phyloP scores from a whole-genome alignment of 2,329 filamentous ascomycete species.

The Penicillium sclerotigenum region DNA sequence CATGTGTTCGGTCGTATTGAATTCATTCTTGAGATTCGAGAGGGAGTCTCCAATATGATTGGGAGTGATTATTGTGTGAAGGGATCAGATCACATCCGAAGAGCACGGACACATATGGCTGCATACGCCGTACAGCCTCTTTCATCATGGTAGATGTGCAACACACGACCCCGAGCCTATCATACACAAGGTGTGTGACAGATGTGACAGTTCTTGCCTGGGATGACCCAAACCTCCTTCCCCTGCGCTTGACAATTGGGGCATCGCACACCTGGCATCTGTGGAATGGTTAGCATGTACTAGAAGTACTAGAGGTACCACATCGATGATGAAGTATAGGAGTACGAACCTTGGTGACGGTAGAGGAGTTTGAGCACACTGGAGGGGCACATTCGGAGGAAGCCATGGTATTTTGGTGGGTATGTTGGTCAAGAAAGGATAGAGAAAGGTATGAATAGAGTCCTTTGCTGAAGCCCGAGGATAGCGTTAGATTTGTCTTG shows the following conservation, averaged over 20 bases:
- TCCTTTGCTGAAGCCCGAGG: background rate
- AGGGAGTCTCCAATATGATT: background rate
- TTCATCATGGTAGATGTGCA: background rate
- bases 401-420: slow-evolving; percentile 9
- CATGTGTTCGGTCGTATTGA: background rate
- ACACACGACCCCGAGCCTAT: background rate
- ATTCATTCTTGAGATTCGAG: background rate
- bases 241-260: slow-evolving; percentile 37
- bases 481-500: background rate
- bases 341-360: slow-evolving; percentile 18
- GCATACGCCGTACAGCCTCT: background rate
- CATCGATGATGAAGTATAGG: background rate
- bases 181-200: slow-evolving; percentile 38
- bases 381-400: slow-evolving; percentile 3
- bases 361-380: slow-evolving; percentile 10
- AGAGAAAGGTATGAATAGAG: background rate
- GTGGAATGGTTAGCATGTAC: background rate
- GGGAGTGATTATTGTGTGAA: background rate
- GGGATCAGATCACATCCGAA: background rate
- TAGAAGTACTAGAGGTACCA: background rate
- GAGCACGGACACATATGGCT: background rate
- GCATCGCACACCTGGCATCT: slow-evolving; percentile 48
- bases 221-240: slow-evolving; percentile 46
- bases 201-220: slow-evolving; percentile 46
- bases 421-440: background rate